Conservation (phyloP, 441 rosid species). For the Bocquillonia castaneifolia region DNA sequence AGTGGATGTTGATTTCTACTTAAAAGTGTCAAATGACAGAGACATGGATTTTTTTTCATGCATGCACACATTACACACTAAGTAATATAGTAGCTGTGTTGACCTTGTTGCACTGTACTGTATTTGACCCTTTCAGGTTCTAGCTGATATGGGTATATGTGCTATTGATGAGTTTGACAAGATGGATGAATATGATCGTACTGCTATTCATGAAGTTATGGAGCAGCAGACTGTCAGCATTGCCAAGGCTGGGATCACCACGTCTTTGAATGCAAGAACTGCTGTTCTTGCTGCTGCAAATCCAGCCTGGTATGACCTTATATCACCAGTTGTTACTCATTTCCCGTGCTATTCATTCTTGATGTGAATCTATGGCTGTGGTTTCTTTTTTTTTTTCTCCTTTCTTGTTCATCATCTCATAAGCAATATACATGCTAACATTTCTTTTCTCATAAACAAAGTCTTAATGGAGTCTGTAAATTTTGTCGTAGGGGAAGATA, state of each 20-base stretch:
- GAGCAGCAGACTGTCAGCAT: slow-evolving; percentile 99
- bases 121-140: slow-evolving; percentile 55
- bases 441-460: slow-evolving; percentile 4
- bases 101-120: not conserved
- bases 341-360: slow-evolving; percentile 1
- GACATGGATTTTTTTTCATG: not conserved
- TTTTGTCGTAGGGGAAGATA: slow-evolving; percentile 81
- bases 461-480: slow-evolving; percentile 4
- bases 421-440: not conserved
- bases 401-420: slow-evolving; percentile 5
- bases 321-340: slow-evolving; percentile 12
- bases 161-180: slow-evolving; percentile 99
- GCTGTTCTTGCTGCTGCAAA: slow-evolving; percentile 99
- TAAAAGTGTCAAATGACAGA: slow-evolving; percentile 11
- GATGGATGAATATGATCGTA: slow-evolving; percentile 99
- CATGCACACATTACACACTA: not conserved
- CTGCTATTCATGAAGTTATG: slow-evolving; percentile 99
- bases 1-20: not conserved
- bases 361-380: not conserved
- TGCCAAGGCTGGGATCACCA: slow-evolving; percentile 99
- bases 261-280: slow-evolving; percentile 97
- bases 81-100: not conserved
- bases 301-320: slow-evolving; percentile 84
- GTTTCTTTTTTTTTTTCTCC: not conserved
- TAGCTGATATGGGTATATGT: slow-evolving; percentile 99